Conservation (phyloP, 805 yeast genomes). For the Komagataella mondaviorum region DNA sequence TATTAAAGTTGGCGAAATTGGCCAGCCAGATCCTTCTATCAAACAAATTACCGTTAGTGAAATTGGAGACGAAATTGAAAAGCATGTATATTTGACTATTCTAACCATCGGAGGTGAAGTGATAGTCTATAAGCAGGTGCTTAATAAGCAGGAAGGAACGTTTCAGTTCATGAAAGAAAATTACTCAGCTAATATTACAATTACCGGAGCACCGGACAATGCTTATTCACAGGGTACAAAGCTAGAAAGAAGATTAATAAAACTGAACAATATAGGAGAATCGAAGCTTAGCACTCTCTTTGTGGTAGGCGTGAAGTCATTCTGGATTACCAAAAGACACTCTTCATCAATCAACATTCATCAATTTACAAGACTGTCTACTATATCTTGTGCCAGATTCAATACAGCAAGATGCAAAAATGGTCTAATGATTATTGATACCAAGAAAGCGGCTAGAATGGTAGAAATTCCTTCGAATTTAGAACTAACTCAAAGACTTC, state of each 20-base stretch:
- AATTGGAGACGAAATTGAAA: conserved; percentile 42
- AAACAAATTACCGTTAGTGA: conserved; percentile 51
- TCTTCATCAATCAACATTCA: conserved; percentile 53
- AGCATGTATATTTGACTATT: conserved; percentile 54
- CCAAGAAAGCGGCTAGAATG: conserved; percentile 52
- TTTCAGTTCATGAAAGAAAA: conserved; percentile 27
- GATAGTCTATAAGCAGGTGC: conserved; percentile 45
- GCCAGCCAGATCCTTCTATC: conserved; percentile 59
- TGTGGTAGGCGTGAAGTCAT: conserved; percentile 66
- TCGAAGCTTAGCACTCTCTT: conserved; percentile 21
- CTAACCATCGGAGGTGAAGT: conserved; percentile 77
- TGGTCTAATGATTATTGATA: conserved; percentile 64
- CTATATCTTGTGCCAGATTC: conserved; percentile 53
- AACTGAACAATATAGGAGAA: conserved; percentile 27
- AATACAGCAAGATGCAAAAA: conserved; percentile 17
- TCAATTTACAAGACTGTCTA: conserved; percentile 50
- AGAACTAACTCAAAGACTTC: conserved; percentile 28
- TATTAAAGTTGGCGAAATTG: conserved; percentile 33
- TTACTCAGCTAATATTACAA: conserved; percentile 26
- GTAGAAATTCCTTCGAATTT: conserved; percentile 20
- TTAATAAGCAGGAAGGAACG: conserved; percentile 23
- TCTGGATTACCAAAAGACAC: conserved; percentile 48
- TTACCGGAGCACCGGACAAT: conserved; percentile 74
- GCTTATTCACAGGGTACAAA: conserved; percentile 57
- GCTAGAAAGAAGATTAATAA: conserved; percentile 54